Evolutionary conservation across 371 early-diverging fungal genomes (phyloP).

Genomic region (Mortierella sp.): DNA sequence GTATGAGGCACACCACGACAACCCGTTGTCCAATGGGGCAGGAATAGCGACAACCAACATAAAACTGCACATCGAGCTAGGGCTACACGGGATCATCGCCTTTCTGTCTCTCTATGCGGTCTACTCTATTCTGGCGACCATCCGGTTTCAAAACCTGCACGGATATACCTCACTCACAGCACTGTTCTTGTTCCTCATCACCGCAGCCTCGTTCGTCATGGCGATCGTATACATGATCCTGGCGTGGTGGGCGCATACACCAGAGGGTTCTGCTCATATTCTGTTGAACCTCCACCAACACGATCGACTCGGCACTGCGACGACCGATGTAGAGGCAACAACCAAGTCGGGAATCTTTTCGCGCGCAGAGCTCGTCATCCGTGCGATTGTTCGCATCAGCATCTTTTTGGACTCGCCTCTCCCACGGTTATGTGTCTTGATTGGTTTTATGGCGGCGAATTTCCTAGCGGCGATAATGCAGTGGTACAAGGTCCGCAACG

Average conservation of each 20-base stretch:
- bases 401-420: slow-evolving; percentile 18
- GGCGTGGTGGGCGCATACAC: slow-evolving; percentile 35
- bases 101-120: slow-evolving; percentile 33
- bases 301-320: not conserved
- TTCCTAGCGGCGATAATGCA: slow-evolving; percentile 19
- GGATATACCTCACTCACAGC: slow-evolving; percentile 20
- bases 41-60: not conserved
- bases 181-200: slow-evolving; percentile 26
- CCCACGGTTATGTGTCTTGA: slow-evolving; percentile 25
- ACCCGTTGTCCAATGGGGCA: not conserved
- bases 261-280: slow-evolving; percentile 11
- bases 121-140: slow-evolving; percentile 20
- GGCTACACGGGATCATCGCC: slow-evolving; percentile 20
- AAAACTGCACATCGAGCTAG: slow-evolving; percentile 17
- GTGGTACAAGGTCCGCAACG: slow-evolving; percentile 23
- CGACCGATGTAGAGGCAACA: not conserved
- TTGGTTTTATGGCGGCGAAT: not conserved
- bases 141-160: slow-evolving; percentile 19
- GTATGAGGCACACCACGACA: not conserved
- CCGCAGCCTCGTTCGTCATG: slow-evolving; percentile 21
- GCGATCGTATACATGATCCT: slow-evolving; percentile 21
- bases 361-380: not conserved
- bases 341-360: not conserved
- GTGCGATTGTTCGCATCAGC: not conserved
- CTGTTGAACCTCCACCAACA: not conserved